A percentile compares a stretch with the other conserved stretches of the same genome.
These are phyloP conservation scores for Rhinocladiella similis DNA, from an alignment of 2,329 filamentous ascomycete species.

Conservation along the genomic window DNA sequence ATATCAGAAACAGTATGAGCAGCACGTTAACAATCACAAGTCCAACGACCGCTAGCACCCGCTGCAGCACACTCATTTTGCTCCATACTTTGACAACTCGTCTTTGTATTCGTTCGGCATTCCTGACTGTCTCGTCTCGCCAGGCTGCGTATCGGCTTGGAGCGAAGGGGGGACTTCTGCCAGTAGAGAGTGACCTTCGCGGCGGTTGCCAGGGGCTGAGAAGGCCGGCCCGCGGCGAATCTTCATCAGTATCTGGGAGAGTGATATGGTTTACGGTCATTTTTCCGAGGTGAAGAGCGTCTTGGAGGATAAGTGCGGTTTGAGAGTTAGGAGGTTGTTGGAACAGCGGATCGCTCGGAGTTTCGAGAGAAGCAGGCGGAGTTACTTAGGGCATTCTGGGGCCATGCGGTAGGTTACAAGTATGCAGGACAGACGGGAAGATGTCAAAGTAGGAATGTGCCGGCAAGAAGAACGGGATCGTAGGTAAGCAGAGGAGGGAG, in stretches of 20 bases:
- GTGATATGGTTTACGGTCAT: slow-evolving; percentile 18
- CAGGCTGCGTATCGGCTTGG: slow-evolving; percentile 34
- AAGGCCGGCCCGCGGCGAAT: slow-evolving; percentile 30
- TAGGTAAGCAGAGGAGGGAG: background rate
- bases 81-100: slow-evolving; percentile 37
- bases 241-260: slow-evolving; percentile 30
- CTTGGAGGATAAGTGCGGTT: background rate
- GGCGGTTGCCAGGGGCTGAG: slow-evolving; percentile 56
- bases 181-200: slow-evolving; percentile 35
- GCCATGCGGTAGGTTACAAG: background rate
- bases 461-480: too few relatives aligned
- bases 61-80: slow-evolving; percentile 57
- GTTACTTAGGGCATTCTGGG: background rate
- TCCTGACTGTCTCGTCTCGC: slow-evolving; percentile 41
- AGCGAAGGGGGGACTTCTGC: slow-evolving; percentile 41
- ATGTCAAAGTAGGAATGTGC: too few relatives aligned
- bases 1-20: slow-evolving; percentile 70
- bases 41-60: slow-evolving; percentile 56
- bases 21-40: slow-evolving; percentile 55
- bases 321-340: background rate
- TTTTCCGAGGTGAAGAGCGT: background rate
- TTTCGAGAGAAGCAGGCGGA: background rate
- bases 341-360: background rate
- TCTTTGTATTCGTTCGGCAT: slow-evolving; percentile 37
- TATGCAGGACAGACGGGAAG: background rate